These are phyloP conservation scores for Aspergillus panamensis DNA, from an alignment of 495 filamentous ascomycete genomes.

Conservation along the genomic window DNA sequence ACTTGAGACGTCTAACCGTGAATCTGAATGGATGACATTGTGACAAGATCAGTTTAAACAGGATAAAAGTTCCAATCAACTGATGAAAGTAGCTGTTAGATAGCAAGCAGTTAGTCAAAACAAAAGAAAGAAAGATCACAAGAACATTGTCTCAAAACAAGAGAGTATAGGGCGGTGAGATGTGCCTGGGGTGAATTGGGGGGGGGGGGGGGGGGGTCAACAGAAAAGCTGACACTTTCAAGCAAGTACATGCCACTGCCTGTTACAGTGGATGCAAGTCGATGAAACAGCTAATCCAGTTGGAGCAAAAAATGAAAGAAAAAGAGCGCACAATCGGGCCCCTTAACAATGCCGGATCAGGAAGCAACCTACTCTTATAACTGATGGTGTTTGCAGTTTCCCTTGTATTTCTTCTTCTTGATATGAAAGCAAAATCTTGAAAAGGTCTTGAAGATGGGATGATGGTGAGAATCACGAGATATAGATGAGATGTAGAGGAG, in stretches of 20 bases:
- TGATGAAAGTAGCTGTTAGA: neutral
- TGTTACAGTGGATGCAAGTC: neutral
- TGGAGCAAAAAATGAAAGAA: neutral
- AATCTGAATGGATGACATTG: constrained; percentile 5
- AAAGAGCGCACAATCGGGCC: neutral
- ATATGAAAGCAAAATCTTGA: neutral
- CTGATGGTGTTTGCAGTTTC: neutral
- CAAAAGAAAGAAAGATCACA: constrained; percentile 8
- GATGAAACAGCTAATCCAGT: neutral
- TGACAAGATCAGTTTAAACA: constrained; percentile 9
- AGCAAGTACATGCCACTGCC: constrained; percentile 1
- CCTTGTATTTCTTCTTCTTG: neutral
- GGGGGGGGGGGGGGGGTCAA: constrained; percentile 9
- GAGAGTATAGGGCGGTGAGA: constrained; percentile 25
- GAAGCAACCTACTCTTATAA: neutral
- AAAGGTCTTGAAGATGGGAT: too few species aligned
- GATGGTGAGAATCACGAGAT: too few species aligned
- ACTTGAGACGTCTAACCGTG: constrained; percentile 13
- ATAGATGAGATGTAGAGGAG: too few species aligned
- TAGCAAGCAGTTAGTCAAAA: neutral
- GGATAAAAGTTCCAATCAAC: neutral
- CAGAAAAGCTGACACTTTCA: constrained; percentile 10
- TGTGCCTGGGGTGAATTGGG: constrained; percentile 11
- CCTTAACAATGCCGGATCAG: neutral
- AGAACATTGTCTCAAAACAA: constrained; percentile 12